Evolutionary conservation across 768 basidiomycete species (phyloP).

Genomic region (Punctularia strigosozonata): DNA sequence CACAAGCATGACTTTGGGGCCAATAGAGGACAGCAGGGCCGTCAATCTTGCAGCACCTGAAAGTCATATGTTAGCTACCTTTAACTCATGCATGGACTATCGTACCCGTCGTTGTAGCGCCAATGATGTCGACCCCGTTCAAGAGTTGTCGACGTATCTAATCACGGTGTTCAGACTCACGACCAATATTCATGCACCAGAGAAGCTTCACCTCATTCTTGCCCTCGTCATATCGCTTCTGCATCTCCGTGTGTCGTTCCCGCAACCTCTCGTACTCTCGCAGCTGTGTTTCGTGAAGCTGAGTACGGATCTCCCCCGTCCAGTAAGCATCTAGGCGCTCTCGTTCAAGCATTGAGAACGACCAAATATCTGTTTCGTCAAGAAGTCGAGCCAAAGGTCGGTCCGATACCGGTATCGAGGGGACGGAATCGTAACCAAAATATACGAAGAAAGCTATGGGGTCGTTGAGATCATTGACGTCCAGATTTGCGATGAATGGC

Average conservation of each 20-base stretch:
- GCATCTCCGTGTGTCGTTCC: conserved; percentile 11
- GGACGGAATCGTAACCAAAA: conserved; percentile 7
- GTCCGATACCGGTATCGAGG: conserved; percentile 3
- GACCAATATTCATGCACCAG: background rate
- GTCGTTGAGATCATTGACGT: background rate
- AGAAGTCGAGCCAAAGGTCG: conserved; percentile 1
- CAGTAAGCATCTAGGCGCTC: conserved; percentile 7
- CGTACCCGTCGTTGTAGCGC: conserved; percentile 67
- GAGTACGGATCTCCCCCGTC: conserved; percentile 9
- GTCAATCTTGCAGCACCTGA: conserved; percentile 59
- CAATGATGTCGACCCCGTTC: conserved; percentile 45
- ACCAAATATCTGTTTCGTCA: conserved; percentile 3
- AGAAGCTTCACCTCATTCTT: conserved; percentile 16
- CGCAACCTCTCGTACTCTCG: conserved; percentile 10
- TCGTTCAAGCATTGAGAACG: conserved; percentile 8
- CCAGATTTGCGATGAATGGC: background rate
- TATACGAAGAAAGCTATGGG: conserved; percentile 6
- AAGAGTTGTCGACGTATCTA: conserved; percentile 50
- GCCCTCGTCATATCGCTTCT: conserved; percentile 12
- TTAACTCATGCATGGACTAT: background rate
- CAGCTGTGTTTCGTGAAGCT: conserved; percentile 7
- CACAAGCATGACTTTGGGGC: conserved; percentile 39
- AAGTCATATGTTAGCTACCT: background rate
- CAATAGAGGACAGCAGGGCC: conserved; percentile 39
- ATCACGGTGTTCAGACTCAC: background rate